Percentiles rank a stretch among this genome's conserved stretches.
These are phyloP conservation scores for Cordyceps fumosorosea DNA, from an alignment of 2,329 filamentous ascomycete species.

Conservation along the genomic window DNA sequence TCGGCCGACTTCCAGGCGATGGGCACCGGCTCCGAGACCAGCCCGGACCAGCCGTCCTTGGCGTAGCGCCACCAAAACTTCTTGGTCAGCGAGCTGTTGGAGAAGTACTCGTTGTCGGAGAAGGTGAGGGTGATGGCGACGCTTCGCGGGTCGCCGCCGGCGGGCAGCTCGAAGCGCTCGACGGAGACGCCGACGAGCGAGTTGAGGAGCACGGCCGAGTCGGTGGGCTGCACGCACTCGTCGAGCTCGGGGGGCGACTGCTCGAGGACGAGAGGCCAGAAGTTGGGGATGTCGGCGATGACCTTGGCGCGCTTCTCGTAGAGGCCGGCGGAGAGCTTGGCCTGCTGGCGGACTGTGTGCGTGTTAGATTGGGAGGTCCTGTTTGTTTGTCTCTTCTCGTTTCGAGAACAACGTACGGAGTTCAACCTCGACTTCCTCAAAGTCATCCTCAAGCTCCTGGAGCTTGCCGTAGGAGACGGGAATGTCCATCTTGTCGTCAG, in stretches of 20 bases:
- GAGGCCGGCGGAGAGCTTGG: slow-evolving; percentile 59
- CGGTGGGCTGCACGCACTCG: slow-evolving; percentile 76
- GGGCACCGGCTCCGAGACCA: slow-evolving; percentile 82
- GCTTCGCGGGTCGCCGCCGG: slow-evolving; percentile 69
- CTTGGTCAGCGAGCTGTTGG: slow-evolving; percentile 75
- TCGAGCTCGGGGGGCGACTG: slow-evolving; percentile 80
- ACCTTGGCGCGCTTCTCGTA: slow-evolving; percentile 70
- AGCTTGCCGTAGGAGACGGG: slow-evolving; percentile 68
- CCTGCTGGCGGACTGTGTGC: slow-evolving; percentile 62
- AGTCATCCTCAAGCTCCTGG: slow-evolving; percentile 72
- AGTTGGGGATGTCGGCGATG: slow-evolving; percentile 69
- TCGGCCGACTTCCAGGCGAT: slow-evolving; percentile 76
- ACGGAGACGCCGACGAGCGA: slow-evolving; percentile 65
- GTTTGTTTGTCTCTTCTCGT: not conserved
- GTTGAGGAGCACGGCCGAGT: slow-evolving; percentile 65
- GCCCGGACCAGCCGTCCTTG: slow-evolving; percentile 62
- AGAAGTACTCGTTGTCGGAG: slow-evolving; percentile 73
- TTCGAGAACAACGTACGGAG: slow-evolving; percentile 53
- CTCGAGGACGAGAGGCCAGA: slow-evolving; percentile 93
- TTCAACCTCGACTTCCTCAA: slow-evolving; percentile 75
- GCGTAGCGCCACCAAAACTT: slow-evolving; percentile 78
- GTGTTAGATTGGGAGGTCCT: not conserved
- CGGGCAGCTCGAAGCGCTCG: slow-evolving; percentile 72
- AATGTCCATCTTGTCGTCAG: slow-evolving; percentile 25
- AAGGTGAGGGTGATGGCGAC: slow-evolving; percentile 75